phyloP scores from a whole-genome alignment of 768 basidiomycete species.

The Pleurotus pulmonarius region DNA sequence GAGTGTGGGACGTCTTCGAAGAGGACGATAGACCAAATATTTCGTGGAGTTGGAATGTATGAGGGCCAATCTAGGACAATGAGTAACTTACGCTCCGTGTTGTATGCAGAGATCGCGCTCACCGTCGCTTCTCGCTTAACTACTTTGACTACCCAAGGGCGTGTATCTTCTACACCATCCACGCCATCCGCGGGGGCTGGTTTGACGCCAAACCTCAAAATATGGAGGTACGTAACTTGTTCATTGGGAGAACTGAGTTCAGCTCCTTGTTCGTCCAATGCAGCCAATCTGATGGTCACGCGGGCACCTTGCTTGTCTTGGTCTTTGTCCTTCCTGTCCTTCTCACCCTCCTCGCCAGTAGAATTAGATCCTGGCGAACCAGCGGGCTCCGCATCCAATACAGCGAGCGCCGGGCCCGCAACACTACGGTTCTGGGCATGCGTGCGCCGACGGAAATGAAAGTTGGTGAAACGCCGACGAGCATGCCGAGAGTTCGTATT shows the following conservation, averaged over 20 bases:
- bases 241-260: constrained; percentile 72
- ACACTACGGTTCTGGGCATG: constrained; percentile 41
- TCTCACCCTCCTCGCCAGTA: constrained; percentile 34
- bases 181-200: constrained; percentile 29
- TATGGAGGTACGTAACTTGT: constrained; percentile 84
- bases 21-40: constrained; percentile 85
- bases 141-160: constrained; percentile 91
- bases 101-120: constrained; percentile 17
- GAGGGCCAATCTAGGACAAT: constrained; percentile 69
- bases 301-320: constrained; percentile 63
- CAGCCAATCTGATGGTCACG: constrained; percentile 76
- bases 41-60: constrained; percentile 94
- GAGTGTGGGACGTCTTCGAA: constrained; percentile 27
- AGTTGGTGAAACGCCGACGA: constrained; percentile 61
- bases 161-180: constrained; percentile 49
- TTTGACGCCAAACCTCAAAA: constrained; percentile 63
- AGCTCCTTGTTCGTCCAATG: constrained; percentile 72
- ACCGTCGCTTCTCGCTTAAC: constrained; percentile 88
- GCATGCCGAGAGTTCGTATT: constrained; percentile 16
- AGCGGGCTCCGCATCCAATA: constrained; percentile 69
- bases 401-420: constrained; percentile 75
- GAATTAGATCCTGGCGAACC: constrained; percentile 21
- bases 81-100: not conserved
- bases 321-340: constrained; percentile 43
- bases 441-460: constrained; percentile 61